Evolutionary conservation across 805 yeast species (phyloP).

Genomic region (Metschnikowia santaceciliae): DNA sequence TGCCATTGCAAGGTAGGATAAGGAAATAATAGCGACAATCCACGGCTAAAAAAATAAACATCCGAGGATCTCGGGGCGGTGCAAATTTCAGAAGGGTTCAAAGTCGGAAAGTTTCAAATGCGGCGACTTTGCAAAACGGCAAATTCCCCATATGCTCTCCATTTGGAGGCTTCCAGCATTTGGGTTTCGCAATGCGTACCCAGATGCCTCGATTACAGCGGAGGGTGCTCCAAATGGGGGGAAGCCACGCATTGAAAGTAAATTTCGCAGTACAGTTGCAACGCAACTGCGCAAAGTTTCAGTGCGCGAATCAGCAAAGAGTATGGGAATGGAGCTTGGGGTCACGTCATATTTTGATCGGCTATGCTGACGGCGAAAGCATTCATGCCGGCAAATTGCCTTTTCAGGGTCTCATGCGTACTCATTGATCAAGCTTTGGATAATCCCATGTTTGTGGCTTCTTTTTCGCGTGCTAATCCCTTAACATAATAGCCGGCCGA

Average conservation of each 20-base stretch:
- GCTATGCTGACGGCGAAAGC: not conserved
- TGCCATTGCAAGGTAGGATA: not conserved
- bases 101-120: no score
- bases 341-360: not conserved
- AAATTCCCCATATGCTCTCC: not conserved
- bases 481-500: not conserved
- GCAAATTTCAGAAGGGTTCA: no score
- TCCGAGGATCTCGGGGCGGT: no score
- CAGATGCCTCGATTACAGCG: not conserved
- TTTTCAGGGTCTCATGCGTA: no score
- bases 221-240: not conserved
- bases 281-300: not conserved
- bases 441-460: not conserved
- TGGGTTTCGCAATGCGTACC: not conserved
- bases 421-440: no score
- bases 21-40: not conserved
- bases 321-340: not conserved
- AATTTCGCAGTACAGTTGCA: not conserved
- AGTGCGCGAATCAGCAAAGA: not conserved
- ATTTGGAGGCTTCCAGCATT: not conserved
- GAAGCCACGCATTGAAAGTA: constrained; percentile 1
- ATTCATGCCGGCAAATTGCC: no score
- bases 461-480: not conserved
- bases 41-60: not conserved
- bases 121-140: no score